Percentiles rank a stretch among this genome's conserved stretches.
Evolutionary conservation across 2,329 filamentous ascomycete species (phyloP).

Genomic region (Fusarium goolgardi): DNA sequence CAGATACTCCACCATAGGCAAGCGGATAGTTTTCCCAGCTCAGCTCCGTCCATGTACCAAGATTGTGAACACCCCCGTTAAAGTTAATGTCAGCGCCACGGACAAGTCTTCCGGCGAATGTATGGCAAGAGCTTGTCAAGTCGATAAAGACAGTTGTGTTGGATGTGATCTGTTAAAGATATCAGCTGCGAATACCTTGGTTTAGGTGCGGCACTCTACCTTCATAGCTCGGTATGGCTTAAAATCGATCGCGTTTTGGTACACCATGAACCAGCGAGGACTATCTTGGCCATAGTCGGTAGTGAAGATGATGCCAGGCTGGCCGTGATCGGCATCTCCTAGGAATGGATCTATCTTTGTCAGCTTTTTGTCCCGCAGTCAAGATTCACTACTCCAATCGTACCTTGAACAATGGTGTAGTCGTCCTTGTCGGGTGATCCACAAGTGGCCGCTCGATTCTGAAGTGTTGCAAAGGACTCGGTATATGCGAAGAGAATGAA

Average conservation of each 20-base stretch:
- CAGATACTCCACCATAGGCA: slow-evolving; percentile 33
- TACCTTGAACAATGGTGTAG: slow-evolving; percentile 35
- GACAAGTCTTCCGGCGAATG: slow-evolving; percentile 36
- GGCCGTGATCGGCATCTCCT: slow-evolving; percentile 29
- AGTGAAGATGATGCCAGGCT: slow-evolving; percentile 30
- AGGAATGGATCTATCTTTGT: slow-evolving; percentile 28
- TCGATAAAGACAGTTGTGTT: slow-evolving; percentile 38
- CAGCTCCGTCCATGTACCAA: slow-evolving; percentile 38
- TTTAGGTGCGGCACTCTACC: background rate
- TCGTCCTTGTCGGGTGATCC: slow-evolving; percentile 6
- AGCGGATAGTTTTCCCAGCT: slow-evolving; percentile 35
- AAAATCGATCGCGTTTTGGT: slow-evolving; percentile 38
- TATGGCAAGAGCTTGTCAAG: slow-evolving; percentile 16
- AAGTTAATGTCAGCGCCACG: slow-evolving; percentile 31
- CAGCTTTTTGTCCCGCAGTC: background rate
- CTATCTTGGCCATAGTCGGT: slow-evolving; percentile 8
- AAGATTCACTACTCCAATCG: background rate
- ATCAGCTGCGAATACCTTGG: background rate
- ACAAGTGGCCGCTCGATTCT: background rate
- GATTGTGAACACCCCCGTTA: slow-evolving; percentile 28
- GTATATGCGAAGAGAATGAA: background rate
- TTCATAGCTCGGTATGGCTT: slow-evolving; percentile 41
- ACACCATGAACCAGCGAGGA: slow-evolving; percentile 38
- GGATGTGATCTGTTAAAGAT: slow-evolving; percentile 11
- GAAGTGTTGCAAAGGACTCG: background rate